These are phyloP conservation scores for Arachis hypogaea DNA, from an alignment of 306 rosid species.

Conservation along the genomic window DNA sequence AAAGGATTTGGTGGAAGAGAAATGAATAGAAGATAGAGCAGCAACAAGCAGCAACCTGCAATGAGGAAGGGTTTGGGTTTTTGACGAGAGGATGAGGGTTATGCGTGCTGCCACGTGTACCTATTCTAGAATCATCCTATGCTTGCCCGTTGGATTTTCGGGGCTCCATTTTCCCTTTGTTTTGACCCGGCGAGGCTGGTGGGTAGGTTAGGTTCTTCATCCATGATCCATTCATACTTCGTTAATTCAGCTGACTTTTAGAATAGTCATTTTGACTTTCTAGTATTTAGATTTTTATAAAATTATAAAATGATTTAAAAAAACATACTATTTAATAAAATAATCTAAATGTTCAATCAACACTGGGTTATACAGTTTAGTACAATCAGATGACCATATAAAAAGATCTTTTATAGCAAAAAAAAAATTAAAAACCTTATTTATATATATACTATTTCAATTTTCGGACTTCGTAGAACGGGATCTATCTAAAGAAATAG, in stretches of 20 bases:
- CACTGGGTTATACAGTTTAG: too few species aligned
- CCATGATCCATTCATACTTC: too few species aligned
- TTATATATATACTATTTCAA: too few species aligned
- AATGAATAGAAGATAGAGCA: background rate
- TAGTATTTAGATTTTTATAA: too few species aligned
- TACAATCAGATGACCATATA: too few species aligned
- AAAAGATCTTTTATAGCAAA: too few species aligned
- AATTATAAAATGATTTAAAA: too few species aligned
- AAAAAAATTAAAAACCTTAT: too few species aligned
- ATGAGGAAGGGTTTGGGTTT: slow-evolving; percentile 9
- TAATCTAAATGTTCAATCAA: too few species aligned
- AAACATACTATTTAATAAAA: too few species aligned
- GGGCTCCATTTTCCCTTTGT: background rate
- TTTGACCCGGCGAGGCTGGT: background rate
- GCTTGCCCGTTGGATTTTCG: slow-evolving; percentile 17
- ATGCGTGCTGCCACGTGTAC: slow-evolving; percentile 33
- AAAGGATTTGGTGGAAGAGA: background rate
- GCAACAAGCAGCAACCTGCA: background rate
- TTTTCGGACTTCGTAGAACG: background rate
- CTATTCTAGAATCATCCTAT: slow-evolving; percentile 48
- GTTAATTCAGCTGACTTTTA: too few species aligned
- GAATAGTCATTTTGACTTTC: too few species aligned
- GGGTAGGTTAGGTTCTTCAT: background rate
- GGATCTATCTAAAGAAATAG: background rate
- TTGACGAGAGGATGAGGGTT: slow-evolving; percentile 34